Percentiles rank a stretch among this genome's conserved stretches.
These are phyloP conservation scores for Uronychia binucleata DNA, from an alignment of 73 alveolate genomes.

Conservation along the genomic window DNA sequence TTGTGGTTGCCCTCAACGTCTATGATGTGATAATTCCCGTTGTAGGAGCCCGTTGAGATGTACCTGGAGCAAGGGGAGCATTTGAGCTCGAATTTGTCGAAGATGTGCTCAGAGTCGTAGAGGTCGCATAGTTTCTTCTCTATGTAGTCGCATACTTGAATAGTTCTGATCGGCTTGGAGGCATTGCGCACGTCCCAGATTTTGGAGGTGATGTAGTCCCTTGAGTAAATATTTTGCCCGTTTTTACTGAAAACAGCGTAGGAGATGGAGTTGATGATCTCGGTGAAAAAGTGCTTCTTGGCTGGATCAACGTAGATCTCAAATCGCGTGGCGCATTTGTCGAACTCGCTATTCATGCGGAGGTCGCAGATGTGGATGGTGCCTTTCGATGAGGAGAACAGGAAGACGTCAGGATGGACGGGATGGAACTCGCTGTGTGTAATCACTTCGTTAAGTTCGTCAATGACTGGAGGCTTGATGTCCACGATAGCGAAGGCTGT, in stretches of 20 bases:
- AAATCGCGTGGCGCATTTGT: conserved; percentile 61
- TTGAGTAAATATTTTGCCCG: conserved; percentile 52
- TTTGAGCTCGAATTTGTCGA: conserved; percentile 68
- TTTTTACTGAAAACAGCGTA: conserved; percentile 67
- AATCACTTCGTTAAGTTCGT: conserved; percentile 79
- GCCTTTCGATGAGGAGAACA: conserved; percentile 72
- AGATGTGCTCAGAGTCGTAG: conserved; percentile 75
- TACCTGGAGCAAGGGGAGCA: conserved; percentile 23
- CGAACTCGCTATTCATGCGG: conserved; percentile 62
- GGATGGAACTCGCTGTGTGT: conserved; percentile 80
- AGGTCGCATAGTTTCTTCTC: conserved; percentile 77
- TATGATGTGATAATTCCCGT: conserved; percentile 36
- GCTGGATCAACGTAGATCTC: conserved; percentile 76
- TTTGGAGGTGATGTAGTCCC: conserved; percentile 77
- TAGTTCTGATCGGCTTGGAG: conserved; percentile 64
- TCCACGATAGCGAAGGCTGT: conserved; percentile 55
- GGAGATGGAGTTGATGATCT: conserved; percentile 72
- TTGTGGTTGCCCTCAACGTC: conserved; percentile 24
- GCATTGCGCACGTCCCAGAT: conserved; percentile 80
- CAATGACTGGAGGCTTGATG: conserved; percentile 75
- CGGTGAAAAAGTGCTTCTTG: conserved; percentile 81
- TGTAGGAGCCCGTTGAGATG: conserved; percentile 48
- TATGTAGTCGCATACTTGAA: conserved; percentile 66
- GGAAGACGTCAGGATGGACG: conserved; percentile 50
- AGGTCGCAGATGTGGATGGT: conserved; percentile 22